Percentiles rank a stretch among this genome's conserved stretches.
Evolutionary conservation across 257 asterid genomes (phyloP).

Genomic region (Nicotiana tomentosiformis): DNA sequence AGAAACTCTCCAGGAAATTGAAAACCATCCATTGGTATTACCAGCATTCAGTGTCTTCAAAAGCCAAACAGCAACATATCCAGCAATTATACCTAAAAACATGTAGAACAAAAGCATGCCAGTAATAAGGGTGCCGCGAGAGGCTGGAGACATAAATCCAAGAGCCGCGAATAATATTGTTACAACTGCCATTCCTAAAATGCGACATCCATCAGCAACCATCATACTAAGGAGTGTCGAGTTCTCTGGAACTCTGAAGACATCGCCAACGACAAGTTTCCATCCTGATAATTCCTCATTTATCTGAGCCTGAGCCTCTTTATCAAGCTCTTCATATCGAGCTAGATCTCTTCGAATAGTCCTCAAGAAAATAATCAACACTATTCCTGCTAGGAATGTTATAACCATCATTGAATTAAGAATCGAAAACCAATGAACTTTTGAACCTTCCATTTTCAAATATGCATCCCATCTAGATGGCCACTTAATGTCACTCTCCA

Average conservation of each 20-base stretch:
- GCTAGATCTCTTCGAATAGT: constrained; percentile 22
- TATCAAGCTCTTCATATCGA: constrained; percentile 23
- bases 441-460: constrained; percentile 28
- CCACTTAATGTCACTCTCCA: constrained; percentile 27
- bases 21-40: constrained; percentile 11
- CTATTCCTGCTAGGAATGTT: constrained; percentile 18
- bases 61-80: constrained; percentile 22
- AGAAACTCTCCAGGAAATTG: constrained; percentile 22
- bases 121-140: constrained; percentile 16
- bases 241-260: constrained; percentile 12
- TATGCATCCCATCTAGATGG: constrained; percentile 27
- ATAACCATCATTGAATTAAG: constrained; percentile 23
- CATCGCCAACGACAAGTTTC: constrained; percentile 21
- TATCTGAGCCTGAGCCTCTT: constrained; percentile 22
- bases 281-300: constrained; percentile 23
- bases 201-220: constrained; percentile 23
- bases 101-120: constrained; percentile 23
- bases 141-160: constrained; percentile 28
- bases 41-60: constrained; percentile 14
- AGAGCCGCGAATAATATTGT: constrained; percentile 22
- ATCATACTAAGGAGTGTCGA: constrained; percentile 12
- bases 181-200: constrained; percentile 22
- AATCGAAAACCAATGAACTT: constrained; percentile 26
- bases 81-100: constrained; percentile 20
- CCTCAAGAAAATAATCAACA: constrained; percentile 18